phyloP scores from a whole-genome alignment of 148 eudicot species.

The Chenopodium album region DNA sequence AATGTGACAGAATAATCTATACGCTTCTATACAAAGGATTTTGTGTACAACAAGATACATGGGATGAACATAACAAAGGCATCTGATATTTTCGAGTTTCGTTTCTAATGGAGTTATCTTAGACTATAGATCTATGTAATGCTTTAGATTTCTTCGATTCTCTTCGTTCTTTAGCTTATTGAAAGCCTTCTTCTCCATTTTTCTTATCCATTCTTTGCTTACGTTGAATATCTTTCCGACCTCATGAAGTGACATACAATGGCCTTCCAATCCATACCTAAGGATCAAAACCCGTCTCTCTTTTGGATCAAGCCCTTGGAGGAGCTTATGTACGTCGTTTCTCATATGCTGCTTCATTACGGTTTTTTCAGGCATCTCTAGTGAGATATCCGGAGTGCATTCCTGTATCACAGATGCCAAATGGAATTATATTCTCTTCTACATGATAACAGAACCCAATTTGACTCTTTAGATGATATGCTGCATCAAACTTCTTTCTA shows the following conservation, averaged over 20 bases:
- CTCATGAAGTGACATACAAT: slow-evolving; percentile 70
- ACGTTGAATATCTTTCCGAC: slow-evolving; percentile 62
- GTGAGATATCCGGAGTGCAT: slow-evolving; percentile 53
- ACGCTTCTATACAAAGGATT: slow-evolving; percentile 10
- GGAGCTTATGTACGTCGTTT: slow-evolving; percentile 46
- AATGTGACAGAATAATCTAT: neutral
- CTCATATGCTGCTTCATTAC: slow-evolving; percentile 56
- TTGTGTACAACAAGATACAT: slow-evolving; percentile 9
- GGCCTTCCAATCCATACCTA: slow-evolving; percentile 63
- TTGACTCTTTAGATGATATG: neutral
- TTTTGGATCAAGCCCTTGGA: slow-evolving; percentile 47
- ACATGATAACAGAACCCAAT: neutral
- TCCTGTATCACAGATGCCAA: slow-evolving; percentile 42
- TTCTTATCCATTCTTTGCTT: slow-evolving; percentile 91
- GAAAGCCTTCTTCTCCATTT: slow-evolving; percentile 58
- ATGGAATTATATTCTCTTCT: neutral
- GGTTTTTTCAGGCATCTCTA: slow-evolving; percentile 53
- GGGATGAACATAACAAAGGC: neutral
- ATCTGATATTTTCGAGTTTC: neutral
- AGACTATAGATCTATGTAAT: slow-evolving; percentile 45
- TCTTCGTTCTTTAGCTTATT: slow-evolving; percentile 53
- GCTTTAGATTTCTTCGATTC: slow-evolving; percentile 40
- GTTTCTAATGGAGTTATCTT: neutral
- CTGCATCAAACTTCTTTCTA: neutral
- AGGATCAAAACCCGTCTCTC: slow-evolving; percentile 60